Base-by-base conservation (phyloP, 129 eudicot species). In the Erigeron canadensis region DNA sequence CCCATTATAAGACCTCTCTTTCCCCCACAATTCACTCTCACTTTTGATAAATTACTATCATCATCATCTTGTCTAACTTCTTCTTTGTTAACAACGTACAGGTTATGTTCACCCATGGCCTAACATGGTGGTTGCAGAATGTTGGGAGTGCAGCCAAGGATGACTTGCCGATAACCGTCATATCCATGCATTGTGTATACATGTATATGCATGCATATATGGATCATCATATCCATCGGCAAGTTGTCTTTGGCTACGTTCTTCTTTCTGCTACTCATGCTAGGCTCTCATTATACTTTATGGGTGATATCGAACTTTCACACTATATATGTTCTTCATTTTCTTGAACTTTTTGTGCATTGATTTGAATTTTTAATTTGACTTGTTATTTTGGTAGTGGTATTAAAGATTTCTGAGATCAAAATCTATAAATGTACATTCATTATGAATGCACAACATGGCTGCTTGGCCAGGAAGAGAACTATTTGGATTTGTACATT, bases 161-260 rank as follows among this genome's bases (percentile, higher is more conserved):
- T 82, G 86, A 82, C 83, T 82, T 82, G 86, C 86, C 86, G 83
- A 74, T 53, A 12, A 55, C 58, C 44, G 15, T 56, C 23, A 19
- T n/a, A n/a, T 61, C 0, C 1, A 2, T 13, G 5, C 56, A 1
- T 39, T 18, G 16, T 17, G 12, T 21, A 18, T 23, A 57, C 0
- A 19, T 18, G n/a, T 21, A 10, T 23, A 21, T 57, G n/a, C 46
- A 56, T 10, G 34, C 72, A 46, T 22, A 12, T 18, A 65, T 50
- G 51, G 54, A 11, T 59, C 39, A 40, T 58, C 38, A 42, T 59
- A 28, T 42, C 54, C 2, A 5, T 76, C 77, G 87, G 84, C 87
- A 80, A 83, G 84, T 80, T 73, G 84, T 80, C 84, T 58, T 76
- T 83, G 87, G 87, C 87, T 83, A 80, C 87, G 80, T 72, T 56